Conservation (phyloP, 192 early-diverging fungal species). For the Linnemannia zychae region DNA sequence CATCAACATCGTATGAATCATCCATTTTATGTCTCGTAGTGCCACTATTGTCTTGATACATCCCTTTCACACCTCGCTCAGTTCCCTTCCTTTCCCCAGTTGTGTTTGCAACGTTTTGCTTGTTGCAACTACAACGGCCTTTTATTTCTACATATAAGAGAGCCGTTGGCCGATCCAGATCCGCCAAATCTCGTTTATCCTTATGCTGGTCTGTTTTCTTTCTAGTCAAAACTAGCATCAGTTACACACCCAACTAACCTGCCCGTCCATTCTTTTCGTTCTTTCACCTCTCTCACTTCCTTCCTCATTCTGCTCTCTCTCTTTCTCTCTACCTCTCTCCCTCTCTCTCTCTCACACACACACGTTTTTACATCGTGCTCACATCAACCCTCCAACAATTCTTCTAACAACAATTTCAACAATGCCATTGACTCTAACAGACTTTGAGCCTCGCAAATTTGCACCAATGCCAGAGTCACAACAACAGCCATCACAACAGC, state of each 20-base stretch:
- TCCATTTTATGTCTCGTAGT: neutral
- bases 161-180: constrained; percentile 5
- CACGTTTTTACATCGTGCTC: no score
- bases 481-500: constrained; percentile 19
- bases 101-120: neutral
- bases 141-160: neutral
- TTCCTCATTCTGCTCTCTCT: neutral
- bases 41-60: neutral
- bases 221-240: neutral
- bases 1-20: no score
- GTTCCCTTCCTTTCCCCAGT: neutral
- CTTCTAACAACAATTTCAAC: neutral
- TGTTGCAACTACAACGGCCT: neutral
- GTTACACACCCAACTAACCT: constrained; percentile 11
- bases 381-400: neutral
- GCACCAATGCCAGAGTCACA: constrained; percentile 32
- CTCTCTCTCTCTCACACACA: neutral
- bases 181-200: constrained; percentile 3
- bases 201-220: constrained; percentile 1
- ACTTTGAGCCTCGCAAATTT: constrained; percentile 48
- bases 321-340: neutral
- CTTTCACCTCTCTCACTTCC: neutral
- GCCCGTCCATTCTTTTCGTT: neutral
- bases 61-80: neutral
- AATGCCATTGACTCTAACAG: constrained; percentile 11